Evolutionary conservation across 2,329 filamentous ascomycete genomes (phyloP).

Genomic region (Celoporthe dispersa): DNA sequence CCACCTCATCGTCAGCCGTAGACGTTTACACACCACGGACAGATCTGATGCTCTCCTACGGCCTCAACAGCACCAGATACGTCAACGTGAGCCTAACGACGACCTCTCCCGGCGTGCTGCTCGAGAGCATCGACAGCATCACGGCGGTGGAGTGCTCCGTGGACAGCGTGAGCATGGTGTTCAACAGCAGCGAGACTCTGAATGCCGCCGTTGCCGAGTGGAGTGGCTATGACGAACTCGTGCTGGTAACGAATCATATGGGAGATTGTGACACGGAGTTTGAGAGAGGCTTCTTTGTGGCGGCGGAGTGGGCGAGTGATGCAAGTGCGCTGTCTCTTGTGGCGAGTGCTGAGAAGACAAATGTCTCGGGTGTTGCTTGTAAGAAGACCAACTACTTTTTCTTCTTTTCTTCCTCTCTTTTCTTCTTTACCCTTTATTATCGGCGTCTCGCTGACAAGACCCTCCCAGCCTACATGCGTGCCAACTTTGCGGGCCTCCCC

Average conservation of each 20-base stretch:
- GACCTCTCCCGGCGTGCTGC: conserved; percentile 15
- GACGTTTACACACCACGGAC: conserved; percentile 9
- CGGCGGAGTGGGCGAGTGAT: background rate
- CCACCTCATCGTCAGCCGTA: background rate
- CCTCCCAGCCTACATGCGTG: conserved; percentile 21
- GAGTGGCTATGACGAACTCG: conserved; percentile 13
- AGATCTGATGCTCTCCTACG: conserved; percentile 20
- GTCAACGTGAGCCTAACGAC: conserved; percentile 23
- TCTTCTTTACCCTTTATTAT: no score
- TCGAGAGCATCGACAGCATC: conserved; percentile 20
- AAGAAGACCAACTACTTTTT: background rate
- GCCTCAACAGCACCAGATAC: conserved; percentile 12
- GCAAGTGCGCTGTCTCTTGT: conserved; percentile 5
- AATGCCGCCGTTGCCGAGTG: conserved; percentile 20
- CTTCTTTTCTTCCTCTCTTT: no score
- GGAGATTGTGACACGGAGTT: conserved; percentile 24
- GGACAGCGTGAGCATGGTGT: conserved; percentile 17
- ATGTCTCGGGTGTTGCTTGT: conserved; percentile 13
- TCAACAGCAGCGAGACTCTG: conserved; percentile 13
- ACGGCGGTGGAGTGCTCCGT: conserved; percentile 18
- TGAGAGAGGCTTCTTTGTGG: conserved; percentile 26
- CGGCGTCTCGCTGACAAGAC: background rate
- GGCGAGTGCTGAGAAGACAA: conserved; percentile 18
- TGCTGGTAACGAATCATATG: conserved; percentile 25
- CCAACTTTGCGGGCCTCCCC: conserved; percentile 23